Conservation (phyloP, 148 eudicot species). For the Cornus kousa region DNA sequence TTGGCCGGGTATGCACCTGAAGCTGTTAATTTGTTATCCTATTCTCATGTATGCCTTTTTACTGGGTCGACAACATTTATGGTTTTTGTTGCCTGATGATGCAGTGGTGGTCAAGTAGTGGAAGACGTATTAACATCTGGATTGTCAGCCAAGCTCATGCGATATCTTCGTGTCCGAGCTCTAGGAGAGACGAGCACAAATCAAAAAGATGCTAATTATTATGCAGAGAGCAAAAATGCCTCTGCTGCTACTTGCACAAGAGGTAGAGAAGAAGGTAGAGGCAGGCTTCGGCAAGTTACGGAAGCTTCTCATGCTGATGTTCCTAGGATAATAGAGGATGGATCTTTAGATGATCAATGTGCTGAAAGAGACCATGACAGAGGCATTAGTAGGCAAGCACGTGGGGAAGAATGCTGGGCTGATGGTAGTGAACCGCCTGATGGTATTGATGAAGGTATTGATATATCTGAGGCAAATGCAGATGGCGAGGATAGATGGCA, state of each 20-base stretch:
- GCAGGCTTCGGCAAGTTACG: conserved; percentile 45
- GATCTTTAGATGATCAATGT: conserved; percentile 38
- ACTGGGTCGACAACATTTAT: not conserved
- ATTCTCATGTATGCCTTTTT: not conserved
- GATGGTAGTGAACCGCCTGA: conserved; percentile 41
- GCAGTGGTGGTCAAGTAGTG: conserved; percentile 85
- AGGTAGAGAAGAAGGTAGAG: conserved; percentile 73
- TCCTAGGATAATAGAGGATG: conserved; percentile 53
- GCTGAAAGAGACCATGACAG: conserved; percentile 51
- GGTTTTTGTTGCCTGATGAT: conserved; percentile 18
- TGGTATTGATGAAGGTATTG: conserved; percentile 37
- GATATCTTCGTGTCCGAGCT: conserved; percentile 72
- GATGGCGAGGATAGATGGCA: conserved; percentile 54
- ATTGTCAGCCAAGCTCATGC: conserved; percentile 87
- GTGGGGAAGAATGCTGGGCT: conserved; percentile 44
- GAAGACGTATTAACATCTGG: conserved; percentile 95
- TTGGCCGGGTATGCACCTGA: conserved; percentile 60
- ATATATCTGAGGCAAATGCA: conserved; percentile 34
- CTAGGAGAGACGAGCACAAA: conserved; percentile 58
- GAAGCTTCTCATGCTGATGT: conserved; percentile 59
- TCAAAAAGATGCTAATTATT: conserved; percentile 55
- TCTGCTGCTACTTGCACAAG: conserved; percentile 31
- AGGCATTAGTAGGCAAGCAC: conserved; percentile 16
- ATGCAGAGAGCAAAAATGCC: conserved; percentile 49
- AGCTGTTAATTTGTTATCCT: not conserved